phyloP scores from a whole-genome alignment of 139 green algal genomes.

The Chlamydomonas eustigma region DNA sequence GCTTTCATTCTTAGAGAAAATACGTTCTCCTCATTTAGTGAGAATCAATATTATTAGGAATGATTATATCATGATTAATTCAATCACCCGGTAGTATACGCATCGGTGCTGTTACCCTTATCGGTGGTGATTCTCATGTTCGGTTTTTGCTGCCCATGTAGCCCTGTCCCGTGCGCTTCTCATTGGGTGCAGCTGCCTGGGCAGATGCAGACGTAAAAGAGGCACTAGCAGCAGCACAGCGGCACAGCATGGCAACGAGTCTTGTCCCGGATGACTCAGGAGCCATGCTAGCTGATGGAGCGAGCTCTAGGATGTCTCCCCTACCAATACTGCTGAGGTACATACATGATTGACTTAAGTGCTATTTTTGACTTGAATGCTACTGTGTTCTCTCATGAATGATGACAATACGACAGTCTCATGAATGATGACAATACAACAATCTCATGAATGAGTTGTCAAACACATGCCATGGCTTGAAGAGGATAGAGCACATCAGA shows the following conservation, averaged over 20 bases:
- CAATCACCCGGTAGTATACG: too few relatives aligned
- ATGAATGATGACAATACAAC: too few relatives aligned
- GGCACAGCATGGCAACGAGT: not conserved
- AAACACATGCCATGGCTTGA: too few relatives aligned
- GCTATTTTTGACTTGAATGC: not conserved
- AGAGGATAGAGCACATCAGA: too few relatives aligned
- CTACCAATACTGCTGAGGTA: not conserved
- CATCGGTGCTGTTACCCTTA: not conserved
- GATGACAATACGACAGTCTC: too few relatives aligned
- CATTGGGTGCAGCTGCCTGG: not conserved
- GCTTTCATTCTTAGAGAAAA: not conserved
- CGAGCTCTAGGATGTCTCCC: not conserved
- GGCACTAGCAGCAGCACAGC: not conserved
- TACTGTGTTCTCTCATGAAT: not conserved
- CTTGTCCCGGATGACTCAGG: not conserved
- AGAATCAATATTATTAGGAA: not conserved
- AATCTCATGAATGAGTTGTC: too few relatives aligned
- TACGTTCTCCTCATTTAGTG: not conserved
- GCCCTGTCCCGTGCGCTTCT: not conserved
- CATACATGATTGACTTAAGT: not conserved
- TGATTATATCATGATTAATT: too few relatives aligned
- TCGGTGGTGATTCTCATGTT: not conserved
- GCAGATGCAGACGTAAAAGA: not conserved
- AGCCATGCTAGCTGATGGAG: not conserved
- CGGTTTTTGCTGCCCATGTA: not conserved